Base-by-base conservation (phyloP, 192 early-diverging fungal species). In the Gorgonomyces haynaldii region DNA sequence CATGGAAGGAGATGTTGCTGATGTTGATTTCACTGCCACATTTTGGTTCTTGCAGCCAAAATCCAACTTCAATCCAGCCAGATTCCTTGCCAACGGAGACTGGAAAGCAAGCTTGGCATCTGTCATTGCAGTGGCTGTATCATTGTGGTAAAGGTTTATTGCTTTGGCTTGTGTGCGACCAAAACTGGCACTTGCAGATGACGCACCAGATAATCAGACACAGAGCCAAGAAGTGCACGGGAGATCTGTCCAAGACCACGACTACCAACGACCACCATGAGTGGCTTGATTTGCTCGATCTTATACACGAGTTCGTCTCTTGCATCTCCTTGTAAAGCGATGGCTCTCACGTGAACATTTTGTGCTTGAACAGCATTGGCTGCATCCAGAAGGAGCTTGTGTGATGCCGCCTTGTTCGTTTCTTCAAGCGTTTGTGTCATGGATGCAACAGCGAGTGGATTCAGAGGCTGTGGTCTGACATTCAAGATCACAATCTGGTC, bases 301-400 rank as follows among this genome's bases (percentile, higher is more conserved):
- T 84, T 84, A 27, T 62, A 56, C 16, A 74, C 65, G 36, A 85
- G 47, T 42, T 82, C 82, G 21, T 67, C 60, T 15, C 74, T 60
- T 4, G 82, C 54, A 56, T 84, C 82, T 1, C 82, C 82, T 23
- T 54, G 39, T 13, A 56, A 16, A 1, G 79, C 63, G 44, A 80
- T 59, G 16, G 76, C 73, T 48, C 66, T 58, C 29, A 24, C 15
- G 12, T 53, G 17, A 19, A 53, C 37, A 19, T 43, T 26, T 20
- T 53, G 23, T 6, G 20, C 5, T 26, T 35, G 32, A 19, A 49
- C 22, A 12, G 4, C 4, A 12, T 49, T 49, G 4, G 24, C 46
- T n/a, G 23, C 16, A 28, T 43, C 42, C 6, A 28, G 16, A 3
- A 43, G n/a, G n/a, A n/a, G n/a, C n/a, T n/a, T n/a, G n/a, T n/a